Percentiles rank a stretch among this genome's conserved stretches.
phyloP scores from a whole-genome alignment of 106 monocot genomes.

The Acorus calamus region DNA sequence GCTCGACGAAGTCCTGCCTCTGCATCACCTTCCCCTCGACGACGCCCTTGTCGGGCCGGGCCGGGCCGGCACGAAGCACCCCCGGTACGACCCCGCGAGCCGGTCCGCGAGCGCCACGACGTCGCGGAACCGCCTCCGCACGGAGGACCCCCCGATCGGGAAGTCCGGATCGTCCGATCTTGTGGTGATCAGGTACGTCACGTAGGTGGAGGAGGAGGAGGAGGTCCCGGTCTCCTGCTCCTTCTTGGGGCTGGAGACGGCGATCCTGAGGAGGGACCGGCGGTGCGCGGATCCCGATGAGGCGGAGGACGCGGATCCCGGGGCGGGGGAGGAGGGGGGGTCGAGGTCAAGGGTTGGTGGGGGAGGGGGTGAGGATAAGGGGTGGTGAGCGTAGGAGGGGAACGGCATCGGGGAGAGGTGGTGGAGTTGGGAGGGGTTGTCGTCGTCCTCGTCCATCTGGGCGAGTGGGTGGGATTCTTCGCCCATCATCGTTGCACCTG shows the following conservation, averaged over 20 bases:
- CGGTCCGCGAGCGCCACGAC: conserved; percentile 83
- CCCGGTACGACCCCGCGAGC: conserved; percentile 65
- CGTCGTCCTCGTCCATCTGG: too few species aligned
- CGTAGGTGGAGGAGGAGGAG: conserved; percentile 38
- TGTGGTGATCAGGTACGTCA: conserved; percentile 67
- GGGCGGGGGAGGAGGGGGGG: too few species aligned
- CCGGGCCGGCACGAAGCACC: conserved; percentile 67
- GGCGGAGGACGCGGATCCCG: too few species aligned
- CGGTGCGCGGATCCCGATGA: too few species aligned
- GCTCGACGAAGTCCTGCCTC: conserved; percentile 84
- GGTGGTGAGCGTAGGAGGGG: too few species aligned
- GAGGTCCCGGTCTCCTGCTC: conserved; percentile 39
- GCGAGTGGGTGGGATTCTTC: too few species aligned
- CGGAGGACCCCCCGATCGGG: conserved; percentile 12
- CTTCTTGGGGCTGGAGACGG: conserved; percentile 63
- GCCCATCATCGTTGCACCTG: too few species aligned
- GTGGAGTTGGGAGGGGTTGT: too few species aligned
- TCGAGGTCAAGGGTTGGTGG: too few species aligned
- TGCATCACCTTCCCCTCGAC: conserved; percentile 94
- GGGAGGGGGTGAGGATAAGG: too few species aligned
- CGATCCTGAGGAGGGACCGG: conserved; percentile 17
- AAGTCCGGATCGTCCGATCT: conserved; percentile 7
- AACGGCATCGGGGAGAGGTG: too few species aligned
- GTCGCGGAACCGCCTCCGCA: conserved; percentile 88
- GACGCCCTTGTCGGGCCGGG: conserved; percentile 84